These are phyloP conservation scores for Pueraria montana DNA, from an alignment of 306 rosid species.

Conservation along the genomic window DNA sequence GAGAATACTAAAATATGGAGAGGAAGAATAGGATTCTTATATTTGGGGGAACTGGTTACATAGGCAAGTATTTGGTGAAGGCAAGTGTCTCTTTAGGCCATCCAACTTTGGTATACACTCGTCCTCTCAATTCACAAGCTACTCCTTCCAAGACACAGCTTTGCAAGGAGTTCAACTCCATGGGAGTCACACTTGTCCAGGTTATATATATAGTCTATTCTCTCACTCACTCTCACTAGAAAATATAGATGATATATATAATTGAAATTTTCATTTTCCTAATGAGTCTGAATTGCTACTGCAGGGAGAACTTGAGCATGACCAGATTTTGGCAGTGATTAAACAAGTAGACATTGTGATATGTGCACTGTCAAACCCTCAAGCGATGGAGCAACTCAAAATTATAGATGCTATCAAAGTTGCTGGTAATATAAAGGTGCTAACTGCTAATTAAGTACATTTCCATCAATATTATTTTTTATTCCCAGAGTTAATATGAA, in stretches of 20 bases:
- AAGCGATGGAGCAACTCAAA: constrained; percentile 47
- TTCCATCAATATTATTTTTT: neutral
- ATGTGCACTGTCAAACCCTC: constrained; percentile 44
- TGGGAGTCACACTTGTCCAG: constrained; percentile 49
- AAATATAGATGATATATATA: neutral
- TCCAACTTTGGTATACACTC: constrained; percentile 57
- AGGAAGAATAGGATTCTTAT: constrained; percentile 45
- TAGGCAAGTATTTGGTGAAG: constrained; percentile 56
- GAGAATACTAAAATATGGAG: too few relatives aligned
- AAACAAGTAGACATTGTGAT: constrained; percentile 54
- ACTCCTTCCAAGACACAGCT: constrained; percentile 38
- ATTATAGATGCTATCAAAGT: constrained; percentile 53
- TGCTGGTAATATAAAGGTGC: constrained; percentile 53
- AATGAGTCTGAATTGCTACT: neutral
- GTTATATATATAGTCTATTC: neutral
- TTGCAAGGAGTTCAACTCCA: constrained; percentile 42
- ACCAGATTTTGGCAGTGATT: constrained; percentile 43
- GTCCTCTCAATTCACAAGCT: constrained; percentile 13
- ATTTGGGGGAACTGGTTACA: constrained; percentile 65
- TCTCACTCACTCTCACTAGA: neutral
- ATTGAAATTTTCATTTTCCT: neutral
- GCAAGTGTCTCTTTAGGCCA: constrained; percentile 55
- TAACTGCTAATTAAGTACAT: too few relatives aligned
- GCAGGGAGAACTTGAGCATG: constrained; percentile 53
- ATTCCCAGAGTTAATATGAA: too few relatives aligned